Base-by-base conservation (phyloP, 2,329 filamentous ascomycete species). In the Colletotrichum theobromicola region DNA sequence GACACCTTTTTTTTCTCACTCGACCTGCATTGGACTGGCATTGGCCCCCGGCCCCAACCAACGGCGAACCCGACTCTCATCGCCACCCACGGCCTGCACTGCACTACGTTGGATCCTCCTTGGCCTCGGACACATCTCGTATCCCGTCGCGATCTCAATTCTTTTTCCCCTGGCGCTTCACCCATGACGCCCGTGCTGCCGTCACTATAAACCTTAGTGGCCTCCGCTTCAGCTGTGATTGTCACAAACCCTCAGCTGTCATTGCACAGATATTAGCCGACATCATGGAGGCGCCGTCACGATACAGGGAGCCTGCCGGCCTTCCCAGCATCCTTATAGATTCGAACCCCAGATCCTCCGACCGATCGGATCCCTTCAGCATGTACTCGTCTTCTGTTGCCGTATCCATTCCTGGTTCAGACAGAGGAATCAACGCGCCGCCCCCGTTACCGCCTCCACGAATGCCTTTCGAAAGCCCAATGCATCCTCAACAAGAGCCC, bases 361-460 rank as follows among this genome's bases (percentile, higher is more conserved):
- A 81, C 70, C 81, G 82, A 76, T 81, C 84, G 35, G 77, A 80
- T 62, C 76, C 80, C 46, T 84, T 81, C 74, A 77, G 82, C 67
- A 77, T 81, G 69, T 84, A 81, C 76, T 78, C 79, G 4, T 77
- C 76, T 13, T 77, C 76, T 3, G 71, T 72, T 60, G 84, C 86
- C 55, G 83, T 88, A 80, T 81, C 84, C 63, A 88, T 88, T 73
- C 87, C 85, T 37, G 84, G 85, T 57, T 76, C 80, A 16, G 76
- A 78, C 58, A 80, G 79, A 72, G 57, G 57, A 13, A 76, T 80
- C 73, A 79, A 82, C 75, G 84, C 81, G 4, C 87, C 87, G 75
- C 87, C 87, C 66, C 83, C 87, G 42, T 77, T 88, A 58, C 87
- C 87, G n/a, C 87, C 87, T n/a, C 87, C 87, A 7, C 82, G 82